Evolutionary conservation across 139 green algal species (phyloP).

Genomic region (Volvox africanus): DNA sequence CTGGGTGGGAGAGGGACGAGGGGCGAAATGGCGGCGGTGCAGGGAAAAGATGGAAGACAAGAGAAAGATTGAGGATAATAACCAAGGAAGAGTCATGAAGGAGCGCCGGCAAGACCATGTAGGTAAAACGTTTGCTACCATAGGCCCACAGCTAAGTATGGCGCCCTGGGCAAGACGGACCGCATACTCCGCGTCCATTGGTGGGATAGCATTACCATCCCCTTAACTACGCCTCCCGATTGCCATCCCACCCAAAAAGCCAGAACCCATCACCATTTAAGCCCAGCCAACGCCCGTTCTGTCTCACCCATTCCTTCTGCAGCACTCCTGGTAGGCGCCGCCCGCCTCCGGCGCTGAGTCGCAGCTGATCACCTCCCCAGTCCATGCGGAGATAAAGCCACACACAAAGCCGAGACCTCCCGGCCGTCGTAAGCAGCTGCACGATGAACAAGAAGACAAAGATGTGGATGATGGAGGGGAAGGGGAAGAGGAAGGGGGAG

Average conservation of each 20-base stretch:
- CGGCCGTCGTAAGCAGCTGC: not conserved
- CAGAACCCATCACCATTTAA: not conserved
- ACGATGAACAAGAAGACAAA: not conserved
- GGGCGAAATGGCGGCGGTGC: not conserved
- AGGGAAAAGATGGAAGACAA: not conserved
- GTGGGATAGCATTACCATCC: too few relatives aligned
- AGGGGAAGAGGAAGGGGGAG: too few relatives aligned
- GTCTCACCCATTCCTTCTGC: constrained; percentile 12
- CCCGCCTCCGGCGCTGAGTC: not conserved
- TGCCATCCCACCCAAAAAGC: not conserved
- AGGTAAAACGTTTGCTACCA: too few relatives aligned
- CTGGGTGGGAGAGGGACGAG: not conserved
- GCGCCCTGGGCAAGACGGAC: too few relatives aligned
- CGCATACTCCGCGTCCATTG: too few relatives aligned
- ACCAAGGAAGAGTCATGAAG: too few relatives aligned
- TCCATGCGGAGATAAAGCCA: not conserved
- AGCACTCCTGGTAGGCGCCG: constrained; percentile 24
- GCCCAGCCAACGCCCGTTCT: too few relatives aligned
- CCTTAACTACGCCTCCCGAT: not conserved
- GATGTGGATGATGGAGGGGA: too few relatives aligned
- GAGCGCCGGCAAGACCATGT: too few relatives aligned
- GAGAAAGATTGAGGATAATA: too few relatives aligned
- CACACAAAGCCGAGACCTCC: not conserved
- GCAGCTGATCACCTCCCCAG: not conserved
- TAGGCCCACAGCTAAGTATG: too few relatives aligned